A percentile compares a stretch with the other conserved stretches of the same genome.
Evolutionary conservation across 139 green algal genomes (phyloP).

Genomic region (Chlorella vulgaris): DNA sequence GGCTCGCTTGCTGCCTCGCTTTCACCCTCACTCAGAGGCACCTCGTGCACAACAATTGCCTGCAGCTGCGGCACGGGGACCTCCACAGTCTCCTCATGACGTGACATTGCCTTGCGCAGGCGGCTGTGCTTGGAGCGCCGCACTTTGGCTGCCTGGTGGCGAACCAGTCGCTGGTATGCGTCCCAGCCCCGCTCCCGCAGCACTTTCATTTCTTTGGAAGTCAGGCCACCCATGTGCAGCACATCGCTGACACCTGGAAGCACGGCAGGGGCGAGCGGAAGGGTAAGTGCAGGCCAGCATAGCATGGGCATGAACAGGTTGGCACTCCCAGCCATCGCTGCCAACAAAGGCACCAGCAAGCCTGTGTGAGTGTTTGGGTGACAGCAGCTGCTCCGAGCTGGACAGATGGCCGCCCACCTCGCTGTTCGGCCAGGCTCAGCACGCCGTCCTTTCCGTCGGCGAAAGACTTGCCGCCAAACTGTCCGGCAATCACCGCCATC

Average conservation of each 20-base stretch:
- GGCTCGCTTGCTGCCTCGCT: too few relatives aligned
- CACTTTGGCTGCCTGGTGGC: not conserved
- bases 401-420: not conserved
- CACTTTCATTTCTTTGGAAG: not conserved
- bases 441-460: slow-evolving; percentile 14
- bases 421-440: slow-evolving; percentile 13
- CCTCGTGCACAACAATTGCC: slow-evolving; percentile 9
- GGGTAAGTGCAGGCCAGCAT: not conserved
- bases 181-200: slow-evolving; percentile 17
- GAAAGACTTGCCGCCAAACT: slow-evolving; percentile 44
- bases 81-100: not conserved
- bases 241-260: slow-evolving; percentile 1
- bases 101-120: too few relatives aligned
- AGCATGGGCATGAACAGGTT: not conserved
- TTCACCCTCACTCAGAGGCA: too few relatives aligned
- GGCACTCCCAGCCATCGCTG: not conserved
- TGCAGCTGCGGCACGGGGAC: not conserved
- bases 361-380: not conserved
- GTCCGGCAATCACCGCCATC: slow-evolving; percentile 34
- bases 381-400: not conserved
- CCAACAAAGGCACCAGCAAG: not conserved
- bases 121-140: too few relatives aligned
- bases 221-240: slow-evolving; percentile 20
- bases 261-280: not conserved
- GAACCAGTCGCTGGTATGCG: not conserved